Evolutionary conservation across 2,329 filamentous ascomycete genomes (phyloP), one percentile per base, ranked within the genome.

Genomic region (Cladophialophora exuberans): DNA sequence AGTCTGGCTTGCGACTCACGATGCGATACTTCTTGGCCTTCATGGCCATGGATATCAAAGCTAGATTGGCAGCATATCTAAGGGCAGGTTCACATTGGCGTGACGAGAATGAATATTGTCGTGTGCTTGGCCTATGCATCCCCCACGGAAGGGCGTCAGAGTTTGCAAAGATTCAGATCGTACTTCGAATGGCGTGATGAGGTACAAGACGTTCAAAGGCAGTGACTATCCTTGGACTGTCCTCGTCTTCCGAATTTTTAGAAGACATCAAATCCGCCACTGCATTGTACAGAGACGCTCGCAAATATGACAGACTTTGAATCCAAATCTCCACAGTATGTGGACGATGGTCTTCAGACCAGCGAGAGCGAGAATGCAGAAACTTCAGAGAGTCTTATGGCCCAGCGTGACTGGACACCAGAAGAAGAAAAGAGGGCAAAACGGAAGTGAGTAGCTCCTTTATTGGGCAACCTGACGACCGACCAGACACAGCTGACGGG

Each of bases 391-490:
- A n/a, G n/a, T n/a, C n/a, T n/a, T n/a, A n/a, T n/a, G n/a, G n/a
- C n/a, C n/a, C n/a, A n/a, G n/a, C n/a, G n/a, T n/a, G 59, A 61
- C 52, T 61, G 59, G 59, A 56, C 59, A 20, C 4, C 20, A 22
- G 36, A 47, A 6, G 59, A 61, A 25, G 59, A 61, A 39, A 36
- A 17, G n/a, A 61, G 47, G 25, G 59, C 59, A 22, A 61, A 61
- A 45, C 46, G 59, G 17, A 61, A 61, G 57, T 57, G 22, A 42
- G 47, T 15, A 6, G 35, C 15, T 20, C 3, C 26, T 25, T 20
- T 13, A 42, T 6, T 20, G 17, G 18, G 23, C n/a, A 35, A 49
- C n/a, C 30, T n/a, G 10, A 6, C 17, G 17, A 15, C 25, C n/a
- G 4, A 13, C 6, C 9, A 28, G 17, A 23, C 17, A 18, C 33